Percentiles rank a stretch among this genome's conserved stretches.
phyloP scores from a whole-genome alignment of 305 asterid genomes.

The Nicotiana rustica region DNA sequence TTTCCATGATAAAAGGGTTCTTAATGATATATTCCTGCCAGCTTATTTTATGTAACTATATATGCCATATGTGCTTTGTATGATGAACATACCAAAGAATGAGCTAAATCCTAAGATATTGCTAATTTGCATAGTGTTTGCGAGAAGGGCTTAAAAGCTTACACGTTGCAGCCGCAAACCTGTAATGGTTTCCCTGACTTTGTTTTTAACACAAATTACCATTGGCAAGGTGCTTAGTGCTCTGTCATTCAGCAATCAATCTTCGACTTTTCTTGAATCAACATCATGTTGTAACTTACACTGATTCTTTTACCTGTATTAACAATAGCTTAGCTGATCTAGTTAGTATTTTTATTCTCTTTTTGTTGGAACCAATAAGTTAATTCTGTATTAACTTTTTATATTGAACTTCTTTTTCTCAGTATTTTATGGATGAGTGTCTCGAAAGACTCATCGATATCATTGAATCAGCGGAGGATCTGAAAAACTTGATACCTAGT shows the following conservation, averaged over 20 bases:
- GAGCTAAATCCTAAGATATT: neutral
- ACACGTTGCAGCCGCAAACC: neutral
- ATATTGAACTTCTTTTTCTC: constrained; percentile 34
- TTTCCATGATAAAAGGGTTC: neutral
- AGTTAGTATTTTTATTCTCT: neutral
- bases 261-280: constrained; percentile 8
- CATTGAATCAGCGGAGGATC: constrained; percentile 67
- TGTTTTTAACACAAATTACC: neutral
- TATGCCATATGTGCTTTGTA: neutral
- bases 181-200: neutral
- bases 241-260: constrained; percentile 4
- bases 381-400: neutral
- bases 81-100: constrained; percentile 17
- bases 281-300: neutral
- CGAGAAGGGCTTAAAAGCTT: neutral
- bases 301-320: neutral
- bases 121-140: neutral
- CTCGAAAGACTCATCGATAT: constrained; percentile 79
- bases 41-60: neutral
- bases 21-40: constrained; percentile 1
- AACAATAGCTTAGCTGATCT: constrained; percentile 3
- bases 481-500: constrained; percentile 70
- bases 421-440: constrained; percentile 98
- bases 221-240: neutral
- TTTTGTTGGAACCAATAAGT: neutral